Evolutionary conservation across 1,139 yeast genomes (phyloP).

Genomic region (Trichomonascaceae sp.): DNA sequence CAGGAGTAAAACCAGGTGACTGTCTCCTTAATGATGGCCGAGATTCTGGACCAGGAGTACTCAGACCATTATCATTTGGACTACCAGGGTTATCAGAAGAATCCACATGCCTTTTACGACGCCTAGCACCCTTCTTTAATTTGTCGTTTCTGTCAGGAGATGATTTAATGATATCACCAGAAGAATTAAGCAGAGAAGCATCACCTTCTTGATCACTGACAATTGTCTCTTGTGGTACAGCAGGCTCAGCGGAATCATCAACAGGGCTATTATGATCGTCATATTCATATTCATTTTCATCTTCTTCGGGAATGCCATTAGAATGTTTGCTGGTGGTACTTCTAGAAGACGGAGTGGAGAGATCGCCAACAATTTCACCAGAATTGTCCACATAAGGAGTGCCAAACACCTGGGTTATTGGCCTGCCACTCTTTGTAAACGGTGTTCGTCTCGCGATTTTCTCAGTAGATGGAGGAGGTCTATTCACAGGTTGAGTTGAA

Average conservation of each 20-base stretch:
- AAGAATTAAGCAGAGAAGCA: slow-evolving; percentile 1
- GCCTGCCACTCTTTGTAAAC: not conserved
- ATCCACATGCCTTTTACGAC: not conserved
- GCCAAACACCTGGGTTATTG: slow-evolving; percentile 8
- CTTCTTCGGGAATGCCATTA: not conserved
- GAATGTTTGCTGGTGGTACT: not conserved
- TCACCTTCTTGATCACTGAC: slow-evolving; percentile 8
- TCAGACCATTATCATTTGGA: not conserved
- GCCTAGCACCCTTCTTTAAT: not conserved
- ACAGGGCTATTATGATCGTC: not conserved
- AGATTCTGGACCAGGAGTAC: not conserved
- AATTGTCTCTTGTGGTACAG: slow-evolving; percentile 4
- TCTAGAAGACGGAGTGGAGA: slow-evolving; percentile 2
- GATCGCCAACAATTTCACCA: not conserved
- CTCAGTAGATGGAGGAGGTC: slow-evolving; percentile 6
- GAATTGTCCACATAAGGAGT: slow-evolving; percentile 7
- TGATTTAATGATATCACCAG: slow-evolving; percentile 5
- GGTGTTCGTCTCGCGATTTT: not conserved
- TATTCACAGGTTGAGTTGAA: slow-evolving; percentile 7
- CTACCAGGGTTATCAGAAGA: not conserved
- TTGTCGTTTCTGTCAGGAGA: slow-evolving; percentile 7
- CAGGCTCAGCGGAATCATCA: not conserved
- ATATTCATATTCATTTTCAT: not conserved
- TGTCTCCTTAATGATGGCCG: not conserved
- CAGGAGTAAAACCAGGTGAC: slow-evolving; percentile 7